A percentile compares a stretch with the other conserved stretches of the same genome.
Conservation (phyloP, 805 yeast species). For the Saccharomycopsis microspora region DNA sequence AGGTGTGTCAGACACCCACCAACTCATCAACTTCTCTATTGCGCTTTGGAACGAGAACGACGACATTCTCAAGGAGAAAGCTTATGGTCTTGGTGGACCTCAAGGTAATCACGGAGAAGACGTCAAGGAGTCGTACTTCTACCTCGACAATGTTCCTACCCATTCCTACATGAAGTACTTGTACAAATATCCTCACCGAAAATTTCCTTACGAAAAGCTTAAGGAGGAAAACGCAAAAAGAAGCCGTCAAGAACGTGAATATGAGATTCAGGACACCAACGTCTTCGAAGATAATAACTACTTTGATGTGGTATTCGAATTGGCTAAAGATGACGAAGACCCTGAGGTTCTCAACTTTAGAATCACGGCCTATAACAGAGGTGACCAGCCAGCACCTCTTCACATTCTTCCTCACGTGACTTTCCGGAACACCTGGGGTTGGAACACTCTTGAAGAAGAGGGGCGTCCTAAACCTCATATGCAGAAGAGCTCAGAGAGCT, state of each 20-base stretch:
- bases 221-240: slow-evolving; percentile 56
- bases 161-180: slow-evolving; percentile 87
- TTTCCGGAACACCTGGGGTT: slow-evolving; percentile 88
- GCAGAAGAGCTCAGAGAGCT: slow-evolving; percentile 29
- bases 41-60: slow-evolving; percentile 91
- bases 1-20: slow-evolving; percentile 80
- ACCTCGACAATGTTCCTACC: slow-evolving; percentile 85
- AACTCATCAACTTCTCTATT: slow-evolving; percentile 60
- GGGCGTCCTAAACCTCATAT: slow-evolving; percentile 39
- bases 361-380: slow-evolving; percentile 79
- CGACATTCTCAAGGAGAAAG: slow-evolving; percentile 70
- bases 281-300: slow-evolving; percentile 51
- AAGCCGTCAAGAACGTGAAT: slow-evolving; percentile 60
- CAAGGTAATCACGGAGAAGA: slow-evolving; percentile 97
- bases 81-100: slow-evolving; percentile 82
- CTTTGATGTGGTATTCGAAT: slow-evolving; percentile 81
- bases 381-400: slow-evolving; percentile 76
- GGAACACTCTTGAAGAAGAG: slow-evolving; percentile 53
- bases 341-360: slow-evolving; percentile 75
- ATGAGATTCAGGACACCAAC: slow-evolving; percentile 74
- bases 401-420: slow-evolving; percentile 78
- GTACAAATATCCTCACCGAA: slow-evolving; percentile 84
- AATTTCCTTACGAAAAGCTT: slow-evolving; percentile 73
- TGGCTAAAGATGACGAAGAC: slow-evolving; percentile 76
- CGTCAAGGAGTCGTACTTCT: slow-evolving; percentile 76